Percentiles rank a stretch among this genome's conserved stretches.
These are phyloP conservation scores for Paramecium primaurelia DNA, from an alignment of 73 alveolate species.

Conservation along the genomic window DNA sequence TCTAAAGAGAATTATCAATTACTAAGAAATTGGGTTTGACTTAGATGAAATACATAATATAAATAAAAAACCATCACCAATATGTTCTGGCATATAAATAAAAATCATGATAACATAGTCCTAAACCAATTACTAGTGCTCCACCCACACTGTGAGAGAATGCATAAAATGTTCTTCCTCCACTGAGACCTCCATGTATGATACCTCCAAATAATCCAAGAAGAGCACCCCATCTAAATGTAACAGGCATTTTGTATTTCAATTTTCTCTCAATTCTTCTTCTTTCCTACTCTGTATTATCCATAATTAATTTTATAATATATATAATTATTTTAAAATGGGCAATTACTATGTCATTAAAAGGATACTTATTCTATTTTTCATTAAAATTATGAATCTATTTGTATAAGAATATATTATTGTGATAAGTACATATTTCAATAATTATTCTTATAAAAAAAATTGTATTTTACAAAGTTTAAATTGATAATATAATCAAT, in stretches of 20 bases:
- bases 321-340: background rate
- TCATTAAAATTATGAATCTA: background rate
- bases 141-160: background rate
- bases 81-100: constrained; percentile 36
- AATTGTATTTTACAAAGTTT: no score
- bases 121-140: background rate
- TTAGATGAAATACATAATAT: background rate
- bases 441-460: no score
- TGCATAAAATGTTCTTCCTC: background rate
- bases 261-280: background rate
- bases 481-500: no score
- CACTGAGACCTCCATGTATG: constrained; percentile 19
- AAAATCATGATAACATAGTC: constrained; percentile 29
- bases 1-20: constrained; percentile 15
- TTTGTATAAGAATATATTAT: background rate
- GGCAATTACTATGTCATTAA: background rate
- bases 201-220: constrained; percentile 42
- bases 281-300: background rate
- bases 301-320: background rate
- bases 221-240: constrained; percentile 38
- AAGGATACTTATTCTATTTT: background rate
- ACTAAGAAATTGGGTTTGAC: constrained; percentile 16
- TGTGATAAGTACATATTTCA: background rate
- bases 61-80: background rate
- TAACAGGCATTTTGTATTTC: constrained; percentile 14